A percentile compares a stretch with the other conserved stretches of the same genome.
Evolutionary conservation across 345 rosid genomes (phyloP).

Genomic region (Erucastrum elatum): DNA sequence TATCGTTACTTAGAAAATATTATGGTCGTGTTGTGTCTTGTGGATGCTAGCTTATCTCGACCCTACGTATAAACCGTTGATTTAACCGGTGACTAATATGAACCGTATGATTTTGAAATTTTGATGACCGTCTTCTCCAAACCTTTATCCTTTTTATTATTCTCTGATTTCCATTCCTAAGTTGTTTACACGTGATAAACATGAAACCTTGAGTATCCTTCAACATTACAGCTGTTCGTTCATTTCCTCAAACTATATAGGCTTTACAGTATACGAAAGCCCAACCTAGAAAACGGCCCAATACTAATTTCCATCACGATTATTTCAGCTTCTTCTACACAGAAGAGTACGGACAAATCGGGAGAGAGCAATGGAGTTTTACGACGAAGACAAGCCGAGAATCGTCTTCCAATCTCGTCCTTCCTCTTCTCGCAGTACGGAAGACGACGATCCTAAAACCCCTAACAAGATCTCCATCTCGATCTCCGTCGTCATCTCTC

Average conservation of each 20-base stretch:
- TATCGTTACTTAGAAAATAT: no score
- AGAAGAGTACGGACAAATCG: not conserved
- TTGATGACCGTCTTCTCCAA: not conserved
- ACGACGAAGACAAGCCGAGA: not conserved
- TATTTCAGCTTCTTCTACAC: not conserved
- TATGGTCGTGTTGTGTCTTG: no score
- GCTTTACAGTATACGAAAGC: not conserved
- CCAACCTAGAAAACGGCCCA: not conserved
- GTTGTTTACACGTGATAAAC: not conserved
- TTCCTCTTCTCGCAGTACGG: slow-evolving; percentile 10
- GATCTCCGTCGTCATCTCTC: slow-evolving; percentile 43
- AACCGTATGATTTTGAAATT: not conserved
- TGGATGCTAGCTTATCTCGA: not conserved
- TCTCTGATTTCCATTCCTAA: not conserved
- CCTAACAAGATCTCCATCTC: slow-evolving; percentile 40
- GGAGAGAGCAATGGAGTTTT: not conserved
- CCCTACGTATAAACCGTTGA: not conserved
- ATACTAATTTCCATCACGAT: not conserved
- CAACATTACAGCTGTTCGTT: not conserved
- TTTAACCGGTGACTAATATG: not conserved
- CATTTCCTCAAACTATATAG: not conserved
- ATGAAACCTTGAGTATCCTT: not conserved
- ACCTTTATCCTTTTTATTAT: not conserved
- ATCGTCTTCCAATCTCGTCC: not conserved
- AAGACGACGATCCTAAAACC: slow-evolving; percentile 6